Evolutionary conservation across 1,139 yeast species (phyloP), one percentile per base, ranked within the genome.

Genomic region (Scheffersomyces segobiensis): DNA sequence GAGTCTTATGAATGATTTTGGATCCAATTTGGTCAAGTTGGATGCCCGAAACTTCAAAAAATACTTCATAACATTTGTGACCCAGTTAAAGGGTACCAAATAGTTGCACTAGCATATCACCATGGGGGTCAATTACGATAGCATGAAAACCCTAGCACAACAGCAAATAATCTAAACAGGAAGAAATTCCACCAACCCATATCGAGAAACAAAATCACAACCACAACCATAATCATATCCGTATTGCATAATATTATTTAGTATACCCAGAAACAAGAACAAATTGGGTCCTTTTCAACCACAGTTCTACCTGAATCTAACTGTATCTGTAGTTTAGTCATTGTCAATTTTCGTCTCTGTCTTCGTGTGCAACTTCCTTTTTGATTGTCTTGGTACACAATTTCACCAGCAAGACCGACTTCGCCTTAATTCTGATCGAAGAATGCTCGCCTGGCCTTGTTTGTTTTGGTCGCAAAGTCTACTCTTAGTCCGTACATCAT

Each of bases 1-100:
- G 26, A 83, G 82, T 18, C 70, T 87, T 59, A 82, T 83, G 56
- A 79, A 79, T 58, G 89, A 87, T 57, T 82, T 89, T 61, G 82
- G 89, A 46, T 77, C 81, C 53, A 82, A 81, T 60, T 77, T 89
- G 69, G 82, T 86, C 10, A 78, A 81, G 46, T 67, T 77, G 60
- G 87, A 87, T 60, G 79, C 78, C 56, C 85, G 87, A 67, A 82
- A 81, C 53, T 89, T 89, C 72, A 87, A 85, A 67, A 88, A 87
- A 71, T 87, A 85, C 68, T 87, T 87, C 70, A 78, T 85, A 50
- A 75, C 77, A n/a, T 83, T 89, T 67, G 80, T 88, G 56, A 78
- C 77, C 53, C 82, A 82, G 63, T 69, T 80, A 63, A 79, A 78
- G 67, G 73, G 73, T 39, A 61, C 64, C 50, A 48, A 48, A 21